Base-by-base conservation (phyloP, 345 rosid genomes). In the Kandelia obovata region DNA sequence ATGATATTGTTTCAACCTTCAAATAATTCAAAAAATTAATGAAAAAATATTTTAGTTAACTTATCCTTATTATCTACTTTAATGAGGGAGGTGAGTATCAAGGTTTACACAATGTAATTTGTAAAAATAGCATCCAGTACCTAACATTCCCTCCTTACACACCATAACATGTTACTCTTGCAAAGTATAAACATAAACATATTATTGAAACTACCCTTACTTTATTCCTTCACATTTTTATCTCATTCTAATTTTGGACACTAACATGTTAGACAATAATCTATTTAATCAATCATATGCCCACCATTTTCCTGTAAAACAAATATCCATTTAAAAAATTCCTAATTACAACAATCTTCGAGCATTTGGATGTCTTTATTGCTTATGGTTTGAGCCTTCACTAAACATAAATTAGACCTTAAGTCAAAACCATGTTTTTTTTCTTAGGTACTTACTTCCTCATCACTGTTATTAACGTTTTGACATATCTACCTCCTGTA, bases 321-420 rank as follows among this genome's bases (percentile, higher is more conserved):
- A 30, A 39, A 5, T 6, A 37, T 4, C 68, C 31, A 0, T 64
- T 30, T 57, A 0, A 39, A 1, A 2, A 1, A 6, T 26, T 53
- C 69, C 32, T 0, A 53, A 53, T 1, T 39, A 55, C 3, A 66
- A 15, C 16, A 5, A 15, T 4, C 34, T 67, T 21, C 2, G 0
- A 9, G 35, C 35, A 5, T 59, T 58, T 69, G 58, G 31, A 6
- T 69, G 32, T 47, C 43, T 59, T 1, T 69, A 28, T 28, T 69
- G 43, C 20, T 58, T 58, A 1, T 47, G 46, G 13, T 65, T 59
- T 27, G 1, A 57, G 1, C 31, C 13, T 0, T 47, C 4, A 60
- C 15, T 15, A 69, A 39, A 16, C 58, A 46, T n/a, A 69, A 58
- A 31, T 39, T 69, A 1, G 23, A 46, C 19, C 30, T 28, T 0